Percentiles rank a stretch among this genome's conserved stretches.
Conservation (phyloP, 2,329 filamentous ascomycete species). For the Chlorencoelia australis region DNA sequence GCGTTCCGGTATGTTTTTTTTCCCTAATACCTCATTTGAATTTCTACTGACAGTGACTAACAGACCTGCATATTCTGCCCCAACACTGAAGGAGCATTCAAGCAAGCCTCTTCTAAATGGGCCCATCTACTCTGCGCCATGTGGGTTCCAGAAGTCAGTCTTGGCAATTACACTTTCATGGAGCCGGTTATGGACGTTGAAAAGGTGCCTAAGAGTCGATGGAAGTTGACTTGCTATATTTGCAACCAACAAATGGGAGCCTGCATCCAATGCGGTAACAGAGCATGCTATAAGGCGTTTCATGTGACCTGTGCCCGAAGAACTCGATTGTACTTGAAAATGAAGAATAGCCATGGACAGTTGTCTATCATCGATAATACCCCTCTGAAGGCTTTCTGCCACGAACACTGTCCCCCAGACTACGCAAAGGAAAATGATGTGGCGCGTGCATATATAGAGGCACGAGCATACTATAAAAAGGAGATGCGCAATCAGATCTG, state of each 20-base stretch:
- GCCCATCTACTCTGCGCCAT: constrained; percentile 92
- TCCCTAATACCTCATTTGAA: constrained; percentile 10
- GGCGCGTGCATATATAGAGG: constrained; percentile 66
- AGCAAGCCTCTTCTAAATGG: constrained; percentile 95
- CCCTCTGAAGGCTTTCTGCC: constrained; percentile 87
- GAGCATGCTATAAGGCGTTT: constrained; percentile 92
- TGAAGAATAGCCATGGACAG: constrained; percentile 84
- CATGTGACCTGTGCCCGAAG: constrained; percentile 92
- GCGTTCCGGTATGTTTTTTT: constrained; percentile 55
- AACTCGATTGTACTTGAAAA: constrained; percentile 81
- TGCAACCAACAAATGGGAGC: constrained; percentile 97
- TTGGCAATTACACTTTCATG: constrained; percentile 96
- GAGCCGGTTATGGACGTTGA: constrained; percentile 97
- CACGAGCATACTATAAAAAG: constrained; percentile 80
- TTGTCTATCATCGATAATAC: constrained; percentile 67
- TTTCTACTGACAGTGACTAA: no score
- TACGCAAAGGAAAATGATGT: constrained; percentile 83
- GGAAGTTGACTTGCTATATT: constrained; percentile 92
- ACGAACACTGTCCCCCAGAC: constrained; percentile 85
- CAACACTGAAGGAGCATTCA: constrained; percentile 95
- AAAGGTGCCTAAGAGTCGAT: constrained; percentile 88
- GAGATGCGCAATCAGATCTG: constrained; percentile 84
- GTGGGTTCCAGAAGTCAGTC: constrained; percentile 95
- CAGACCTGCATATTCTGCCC: constrained; percentile 96
- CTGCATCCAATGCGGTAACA: constrained; percentile 97